phyloP scores from a whole-genome alignment of 2,329 filamentous ascomycete species.

The Penicillium capsulatum region DNA sequence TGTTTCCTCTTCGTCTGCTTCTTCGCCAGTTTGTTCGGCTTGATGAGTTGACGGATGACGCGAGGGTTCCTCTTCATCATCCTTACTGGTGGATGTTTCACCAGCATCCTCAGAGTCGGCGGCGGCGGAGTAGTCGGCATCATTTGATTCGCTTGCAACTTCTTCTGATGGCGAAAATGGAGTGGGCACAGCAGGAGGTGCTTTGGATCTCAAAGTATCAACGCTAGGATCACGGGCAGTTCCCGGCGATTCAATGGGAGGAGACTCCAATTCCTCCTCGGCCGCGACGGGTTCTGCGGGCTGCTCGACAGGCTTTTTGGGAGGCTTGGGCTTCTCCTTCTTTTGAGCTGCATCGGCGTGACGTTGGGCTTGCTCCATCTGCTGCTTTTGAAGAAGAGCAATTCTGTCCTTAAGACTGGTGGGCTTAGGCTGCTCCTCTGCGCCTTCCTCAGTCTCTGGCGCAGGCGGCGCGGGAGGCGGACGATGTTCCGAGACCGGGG shows the following conservation, averaged over 20 bases:
- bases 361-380: conserved; percentile 79
- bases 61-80: conserved; percentile 52
- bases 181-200: conserved; percentile 36
- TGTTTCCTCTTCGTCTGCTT: conserved; percentile 57
- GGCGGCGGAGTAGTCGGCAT: conserved; percentile 62
- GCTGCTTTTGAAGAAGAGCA: conserved; percentile 87
- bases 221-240: conserved; percentile 34
- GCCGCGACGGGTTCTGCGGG: conserved; percentile 23
- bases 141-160: conserved; percentile 58
- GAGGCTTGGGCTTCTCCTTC: conserved; percentile 79
- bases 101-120: conserved; percentile 61
- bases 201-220: conserved; percentile 30
- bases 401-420: conserved; percentile 93
- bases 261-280: conserved; percentile 26
- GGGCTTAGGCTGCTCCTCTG: conserved; percentile 81
- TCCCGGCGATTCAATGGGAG: conserved; percentile 32
- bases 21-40: conserved; percentile 43
- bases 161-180: conserved; percentile 48
- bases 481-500: conserved; percentile 32
- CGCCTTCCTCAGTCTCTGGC: conserved; percentile 51
- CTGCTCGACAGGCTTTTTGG: conserved; percentile 59
- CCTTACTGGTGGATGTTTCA: conserved; percentile 63
- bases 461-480: conserved; percentile 28
- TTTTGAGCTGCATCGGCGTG: conserved; percentile 73
- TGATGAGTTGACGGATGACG: conserved; percentile 2